Base-by-base conservation (phyloP, 768 basidiomycete genomes). In the Leccinum boreale region DNA sequence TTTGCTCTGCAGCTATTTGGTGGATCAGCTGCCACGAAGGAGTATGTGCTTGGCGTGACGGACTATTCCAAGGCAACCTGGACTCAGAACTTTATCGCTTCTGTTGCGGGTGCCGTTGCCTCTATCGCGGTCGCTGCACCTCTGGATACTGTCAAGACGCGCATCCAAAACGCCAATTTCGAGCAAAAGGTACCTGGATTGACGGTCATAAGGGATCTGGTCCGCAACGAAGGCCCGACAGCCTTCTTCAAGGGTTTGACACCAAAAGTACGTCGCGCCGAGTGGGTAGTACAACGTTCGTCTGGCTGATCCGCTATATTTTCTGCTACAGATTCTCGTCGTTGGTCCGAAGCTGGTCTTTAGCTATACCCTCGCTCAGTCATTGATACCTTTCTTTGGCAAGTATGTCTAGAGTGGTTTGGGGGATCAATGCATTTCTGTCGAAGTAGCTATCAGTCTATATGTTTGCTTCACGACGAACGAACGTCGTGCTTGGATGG, bases 91-190 rank as follows among this genome's bases (percentile, higher is more conserved):
- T 98, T 98, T 68, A 83, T 98, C 64, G 94, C 96, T 1, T 96
- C 94, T 12, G 82, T 98, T 58, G 89, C 87, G 5, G 96, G 96
- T 70, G 96, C 95, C 42, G 87, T 97, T 42, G 89, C 96, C 3
- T 95, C 93, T 31, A 98, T 99, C 69, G 92, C 92, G 9, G 86
- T 98, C 65, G 95, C 96, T 15, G 95, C 96, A 3, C 96, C 96
- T 0, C 86, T 99, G 11, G 96, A 98, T 66, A 88, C 87, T 36
- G 85, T 99, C 77, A 99, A 99, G 80, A 94, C 95, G 19, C 91
- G 95, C 26, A 97, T 99, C 59, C 96, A 99, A 73, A 97, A 98
- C 73, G 96, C 95, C 58, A 96, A 97, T 79, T 99, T 98, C 70
- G 92, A 94, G 73, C 80, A 78, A 53, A 92, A 91, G 67, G 89